Base-by-base conservation (phyloP, 768 basidiomycete species). In the Amyloporia xantha region DNA sequence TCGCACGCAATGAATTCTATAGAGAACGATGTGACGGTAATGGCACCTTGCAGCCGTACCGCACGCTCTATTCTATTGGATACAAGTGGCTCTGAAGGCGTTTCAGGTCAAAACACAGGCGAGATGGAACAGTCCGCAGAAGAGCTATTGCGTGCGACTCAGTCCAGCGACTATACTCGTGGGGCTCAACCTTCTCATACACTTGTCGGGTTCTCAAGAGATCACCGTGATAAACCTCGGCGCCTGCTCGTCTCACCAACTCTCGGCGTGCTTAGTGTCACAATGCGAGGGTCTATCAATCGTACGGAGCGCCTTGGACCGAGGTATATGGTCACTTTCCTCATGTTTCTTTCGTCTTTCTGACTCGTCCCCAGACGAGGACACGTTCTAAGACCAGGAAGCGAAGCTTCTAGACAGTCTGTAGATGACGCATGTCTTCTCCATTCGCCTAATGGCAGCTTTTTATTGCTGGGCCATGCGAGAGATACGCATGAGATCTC, bases 171-270 rank as follows among this genome's bases (percentile, higher is more conserved):
- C 9, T 15, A 7, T 7, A 7, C 30, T 33, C 30, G 30, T 33
- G 30, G 9, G 30, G 15, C 30, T 33, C 9, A 33, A 7, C 15
- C 30, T 33, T 15, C 7, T 33, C 30, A 7, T 27, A 26, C 46
- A 19, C 19, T 27, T 3, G 28, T 57, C 7, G 52, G 44, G 15
- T 35, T 57, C 25, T 44, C 43, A n/a, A 51, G 23, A 38, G 61
- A 66, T 5, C 49, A 62, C 30, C 53, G 64, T 40, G 74, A 76
- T 53, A 71, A 62, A 51, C 61, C 70, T 33, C 73, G 73, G 23
- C 67, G 71, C 26, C 37, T 75, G 11, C 51, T 76, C 40, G 51
- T 45, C 37, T 23, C 42, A 48, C 15, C 41, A 20, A 33, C 44
- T 36, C 12, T 59, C 54, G 49, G 39, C 57, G 19, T 56, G 37